Base-by-base conservation (phyloP, 495 filamentous ascomycete genomes). In the Podospora fimiseda region DNA sequence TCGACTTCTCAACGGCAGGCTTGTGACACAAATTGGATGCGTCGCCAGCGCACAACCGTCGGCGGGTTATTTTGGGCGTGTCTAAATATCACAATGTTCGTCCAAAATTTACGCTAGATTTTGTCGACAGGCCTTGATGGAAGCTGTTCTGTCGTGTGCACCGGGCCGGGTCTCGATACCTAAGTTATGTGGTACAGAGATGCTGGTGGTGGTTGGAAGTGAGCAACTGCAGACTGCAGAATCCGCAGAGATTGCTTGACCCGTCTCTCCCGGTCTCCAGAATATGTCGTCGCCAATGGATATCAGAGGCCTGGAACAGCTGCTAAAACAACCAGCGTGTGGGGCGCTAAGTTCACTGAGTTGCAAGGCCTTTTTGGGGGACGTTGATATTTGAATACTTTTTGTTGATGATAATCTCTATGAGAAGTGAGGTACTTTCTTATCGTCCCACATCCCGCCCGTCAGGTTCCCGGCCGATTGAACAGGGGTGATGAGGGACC, bases 11-110 rank as follows among this genome's bases (percentile, higher is more conserved):
- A 48, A 57, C 45, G 60, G 60, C 51, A 55, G 30, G 57, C 43
- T 27, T 36, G 51, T 57, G 37, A 47, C 51, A 55, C 59, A 60
- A 64, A 62, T 62, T 62, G 62, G 43, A 54, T 60, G 55, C 47
- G 46, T 52, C 54, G 21, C 43, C 48, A 38, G 59, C 27, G 51
- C 43, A 44, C 42, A 22, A 22, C 18, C 42, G 42, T 19, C 22
- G 42, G 42, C 23, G 42, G 27, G 42, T 20, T 44, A 44, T 44
- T 44, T 19, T 21, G 14, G 20, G 42, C 19, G 9, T 21, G 3
- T 13, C 22, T 13, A 21, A 44, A 21, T 14, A 22, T 19, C 39
- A 15, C 38, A 8, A 37, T 37, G 14, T 7, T 18, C 41, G 19
- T 13, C 14, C 9, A 21, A 44, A 44, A 19, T 44, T 20, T 21